Evolutionary conservation across 2,329 filamentous ascomycete genomes (phyloP).

Genomic region (Paracamarosporium sp.): DNA sequence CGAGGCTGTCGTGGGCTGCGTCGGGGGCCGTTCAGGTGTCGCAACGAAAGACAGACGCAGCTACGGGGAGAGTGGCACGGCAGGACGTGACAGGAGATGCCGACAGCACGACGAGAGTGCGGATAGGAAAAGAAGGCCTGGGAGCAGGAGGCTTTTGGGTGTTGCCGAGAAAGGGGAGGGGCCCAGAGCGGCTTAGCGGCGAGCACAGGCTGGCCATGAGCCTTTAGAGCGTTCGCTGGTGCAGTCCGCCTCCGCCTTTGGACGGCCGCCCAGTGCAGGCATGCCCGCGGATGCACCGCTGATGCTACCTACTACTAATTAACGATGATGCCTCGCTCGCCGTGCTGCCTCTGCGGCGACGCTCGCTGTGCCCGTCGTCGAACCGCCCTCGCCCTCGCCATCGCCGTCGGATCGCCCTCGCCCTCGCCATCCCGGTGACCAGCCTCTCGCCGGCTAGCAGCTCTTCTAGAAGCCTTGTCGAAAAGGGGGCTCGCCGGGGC

Average conservation of each 20-base stretch:
- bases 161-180: slow-evolving; percentile 6
- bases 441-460: slow-evolving; percentile 35
- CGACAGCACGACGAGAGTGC: slow-evolving; percentile 19
- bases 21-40: slow-evolving; percentile 23
- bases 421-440: too few relatives aligned
- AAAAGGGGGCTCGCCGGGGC: slow-evolving; percentile 35
- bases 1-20: slow-evolving; percentile 20
- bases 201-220: neutral
- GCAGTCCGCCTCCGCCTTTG: slow-evolving; percentile 6
- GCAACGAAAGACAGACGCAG: slow-evolving; percentile 32
- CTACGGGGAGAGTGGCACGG: slow-evolving; percentile 28
- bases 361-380: too few relatives aligned
- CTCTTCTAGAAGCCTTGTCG: slow-evolving; percentile 47
- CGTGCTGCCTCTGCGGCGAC: too few relatives aligned
- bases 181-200: slow-evolving; percentile 1
- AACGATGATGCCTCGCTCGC: too few relatives aligned
- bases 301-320: too few relatives aligned
- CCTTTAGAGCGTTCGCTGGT: neutral
- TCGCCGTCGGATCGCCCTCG: too few relatives aligned
- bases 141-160: slow-evolving; percentile 7
- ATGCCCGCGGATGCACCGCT: neutral
- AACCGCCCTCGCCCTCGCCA: too few relatives aligned
- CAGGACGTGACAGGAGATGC: slow-evolving; percentile 26
- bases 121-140: slow-evolving; percentile 21
- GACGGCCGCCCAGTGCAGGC: neutral